Conservation (phyloP, 2,329 filamentous ascomycete genomes). For the Colletotrichum sp. region DNA sequence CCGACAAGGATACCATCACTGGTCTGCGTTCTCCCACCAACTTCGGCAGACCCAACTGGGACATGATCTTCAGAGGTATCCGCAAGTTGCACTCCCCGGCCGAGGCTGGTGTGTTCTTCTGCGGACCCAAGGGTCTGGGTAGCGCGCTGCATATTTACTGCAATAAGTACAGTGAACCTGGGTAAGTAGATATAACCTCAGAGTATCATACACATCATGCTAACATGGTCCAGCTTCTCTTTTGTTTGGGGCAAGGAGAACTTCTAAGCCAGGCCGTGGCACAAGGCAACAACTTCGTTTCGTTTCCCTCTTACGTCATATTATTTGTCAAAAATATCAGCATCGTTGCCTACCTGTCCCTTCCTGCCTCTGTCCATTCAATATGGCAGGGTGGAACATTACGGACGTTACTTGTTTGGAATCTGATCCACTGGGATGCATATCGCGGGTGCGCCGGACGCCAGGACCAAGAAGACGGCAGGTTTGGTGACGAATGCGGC, state of each 20-base stretch:
- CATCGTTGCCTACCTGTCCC: neutral
- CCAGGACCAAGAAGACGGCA: neutral
- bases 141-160: slow-evolving; percentile 82
- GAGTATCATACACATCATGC: neutral
- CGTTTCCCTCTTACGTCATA: slow-evolving; percentile 20
- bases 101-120: slow-evolving; percentile 84
- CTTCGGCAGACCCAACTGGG: slow-evolving; percentile 88
- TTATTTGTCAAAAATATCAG: slow-evolving; percentile 17
- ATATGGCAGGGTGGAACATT: neutral
- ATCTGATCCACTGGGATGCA: slow-evolving; percentile 8
- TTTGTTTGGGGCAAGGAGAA: slow-evolving; percentile 76
- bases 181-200: slow-evolving; percentile 54
- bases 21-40: slow-evolving; percentile 83
- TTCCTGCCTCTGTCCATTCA: neutral
- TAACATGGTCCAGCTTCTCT: slow-evolving; percentile 53
- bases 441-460: slow-evolving; percentile 18
- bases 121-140: slow-evolving; percentile 80
- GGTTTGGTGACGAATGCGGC: neutral
- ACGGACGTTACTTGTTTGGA: neutral
- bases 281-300: slow-evolving; percentile 16
- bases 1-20: slow-evolving; percentile 84
- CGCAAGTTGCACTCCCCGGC: slow-evolving; percentile 77
- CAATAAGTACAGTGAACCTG: slow-evolving; percentile 86
- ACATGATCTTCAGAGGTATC: slow-evolving; percentile 86
- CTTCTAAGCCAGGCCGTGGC: slow-evolving; percentile 48